phyloP scores from a whole-genome alignment of 345 rosid species.

The Hypericum androsaemum region DNA sequence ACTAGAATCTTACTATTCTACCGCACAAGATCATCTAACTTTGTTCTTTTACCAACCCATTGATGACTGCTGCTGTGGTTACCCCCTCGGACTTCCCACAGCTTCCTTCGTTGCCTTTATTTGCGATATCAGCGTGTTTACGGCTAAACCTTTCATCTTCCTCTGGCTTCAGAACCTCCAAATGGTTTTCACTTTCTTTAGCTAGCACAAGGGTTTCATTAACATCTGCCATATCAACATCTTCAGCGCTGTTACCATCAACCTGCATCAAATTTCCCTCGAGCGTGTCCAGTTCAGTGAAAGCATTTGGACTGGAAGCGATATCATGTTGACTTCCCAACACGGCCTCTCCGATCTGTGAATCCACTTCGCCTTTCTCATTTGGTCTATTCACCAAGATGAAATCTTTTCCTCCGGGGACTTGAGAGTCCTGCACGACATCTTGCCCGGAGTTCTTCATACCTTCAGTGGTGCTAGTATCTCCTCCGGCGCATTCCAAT shows the following conservation, averaged over 20 bases:
- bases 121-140: constrained; percentile 3
- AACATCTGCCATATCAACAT: constrained; percentile 19
- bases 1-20: too few relatives aligned
- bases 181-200: constrained; percentile 12
- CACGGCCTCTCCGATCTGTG: constrained; percentile 20
- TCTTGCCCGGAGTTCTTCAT: constrained; percentile 14
- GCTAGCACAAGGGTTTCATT: constrained; percentile 7
- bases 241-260: constrained; percentile 14
- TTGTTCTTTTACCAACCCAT: constrained; percentile 1
- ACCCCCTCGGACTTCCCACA: constrained; percentile 16
- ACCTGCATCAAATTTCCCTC: constrained; percentile 13
- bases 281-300: constrained; percentile 11
- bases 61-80: constrained; percentile 15
- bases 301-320: constrained; percentile 18
- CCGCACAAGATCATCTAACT: constrained; percentile 10
- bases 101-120: constrained; percentile 7
- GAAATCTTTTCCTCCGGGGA: constrained; percentile 19
- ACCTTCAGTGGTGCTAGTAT: constrained; percentile 14
- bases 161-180: constrained; percentile 19
- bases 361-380: constrained; percentile 14
- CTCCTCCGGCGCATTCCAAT: constrained; percentile 22
- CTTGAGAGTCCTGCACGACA: constrained; percentile 19
- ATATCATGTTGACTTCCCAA: constrained; percentile 15
- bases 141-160: neutral
- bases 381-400: constrained; percentile 7